These are phyloP conservation scores for Sporothrix euskadiensis DNA, from an alignment of 2,329 filamentous ascomycete genomes.

Conservation along the genomic window DNA sequence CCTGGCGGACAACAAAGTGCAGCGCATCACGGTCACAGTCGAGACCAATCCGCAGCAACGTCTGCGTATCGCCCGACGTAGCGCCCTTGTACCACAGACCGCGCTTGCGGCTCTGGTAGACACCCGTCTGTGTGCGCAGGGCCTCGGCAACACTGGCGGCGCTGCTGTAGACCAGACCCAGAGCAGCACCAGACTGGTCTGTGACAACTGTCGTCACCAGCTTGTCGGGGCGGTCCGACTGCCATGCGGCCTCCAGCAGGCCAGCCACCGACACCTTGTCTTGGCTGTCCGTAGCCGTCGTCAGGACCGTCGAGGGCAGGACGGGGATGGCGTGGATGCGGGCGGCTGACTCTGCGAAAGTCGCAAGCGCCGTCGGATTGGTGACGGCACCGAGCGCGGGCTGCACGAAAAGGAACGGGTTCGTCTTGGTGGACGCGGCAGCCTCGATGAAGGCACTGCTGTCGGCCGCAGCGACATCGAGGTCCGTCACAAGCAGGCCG, in stretches of 20 bases:
- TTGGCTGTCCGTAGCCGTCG: constrained; percentile 67
- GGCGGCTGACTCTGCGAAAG: constrained; percentile 51
- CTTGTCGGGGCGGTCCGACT: constrained; percentile 78
- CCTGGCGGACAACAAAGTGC: constrained; percentile 85
- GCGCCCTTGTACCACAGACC: constrained; percentile 97
- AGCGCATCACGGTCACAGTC: constrained; percentile 95
- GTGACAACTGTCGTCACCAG: constrained; percentile 88
- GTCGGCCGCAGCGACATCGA: constrained; percentile 47
- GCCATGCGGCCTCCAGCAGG: constrained; percentile 73
- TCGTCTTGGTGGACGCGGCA: constrained; percentile 46
- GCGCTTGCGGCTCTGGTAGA: constrained; percentile 94
- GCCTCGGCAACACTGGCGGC: constrained; percentile 87
- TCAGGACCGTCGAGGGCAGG: constrained; percentile 69
- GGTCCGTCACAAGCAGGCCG: constrained; percentile 55
- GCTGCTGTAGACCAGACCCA: constrained; percentile 94
- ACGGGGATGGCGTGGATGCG: constrained; percentile 67
- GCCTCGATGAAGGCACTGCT: constrained; percentile 46
- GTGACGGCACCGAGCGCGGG: constrained; percentile 44
- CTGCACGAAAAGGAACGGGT: constrained; percentile 53
- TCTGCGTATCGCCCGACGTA: constrained; percentile 89
- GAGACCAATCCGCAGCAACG: constrained; percentile 78
- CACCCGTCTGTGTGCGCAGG: constrained; percentile 72
- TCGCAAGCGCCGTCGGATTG: constrained; percentile 44
- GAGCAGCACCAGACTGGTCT: constrained; percentile 78
- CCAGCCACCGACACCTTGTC: constrained; percentile 65